Percentiles rank a stretch among this genome's conserved stretches.
These are phyloP conservation scores for Dactylellina sp. DNA, from an alignment of 2,329 filamentous ascomycete species.

Conservation along the genomic window DNA sequence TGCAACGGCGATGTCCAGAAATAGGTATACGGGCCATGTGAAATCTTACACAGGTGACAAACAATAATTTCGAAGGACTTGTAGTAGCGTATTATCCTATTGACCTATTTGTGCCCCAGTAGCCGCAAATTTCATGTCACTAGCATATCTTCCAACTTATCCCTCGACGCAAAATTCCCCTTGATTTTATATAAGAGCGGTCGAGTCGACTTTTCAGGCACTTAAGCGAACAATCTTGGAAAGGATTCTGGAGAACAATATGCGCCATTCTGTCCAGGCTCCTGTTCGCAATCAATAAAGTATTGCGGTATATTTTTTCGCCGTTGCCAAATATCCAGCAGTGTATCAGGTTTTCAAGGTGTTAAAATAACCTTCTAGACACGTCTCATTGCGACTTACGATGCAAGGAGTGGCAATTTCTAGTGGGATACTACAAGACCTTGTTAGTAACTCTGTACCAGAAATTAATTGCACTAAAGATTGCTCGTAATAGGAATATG, in stretches of 20 bases:
- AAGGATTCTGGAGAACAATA: slow-evolving; percentile 31
- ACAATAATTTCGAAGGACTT: too few relatives aligned
- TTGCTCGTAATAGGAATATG: background rate
- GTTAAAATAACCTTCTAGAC: slow-evolving; percentile 17
- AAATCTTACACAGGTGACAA: too few relatives aligned
- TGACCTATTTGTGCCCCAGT: too few relatives aligned
- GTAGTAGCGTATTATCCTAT: too few relatives aligned
- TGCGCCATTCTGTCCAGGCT: slow-evolving; percentile 17
- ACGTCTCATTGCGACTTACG: slow-evolving; percentile 21
- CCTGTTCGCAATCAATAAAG: slow-evolving; percentile 29
- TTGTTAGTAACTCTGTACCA: slow-evolving; percentile 9
- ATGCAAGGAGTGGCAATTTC: slow-evolving; percentile 31
- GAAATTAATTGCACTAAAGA: background rate
- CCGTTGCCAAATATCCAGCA: slow-evolving; percentile 24
- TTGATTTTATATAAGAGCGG: background rate
- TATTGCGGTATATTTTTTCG: slow-evolving; percentile 35
- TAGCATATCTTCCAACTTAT: too few relatives aligned
- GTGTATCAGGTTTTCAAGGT: slow-evolving; percentile 29
- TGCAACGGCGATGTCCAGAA: too few relatives aligned
- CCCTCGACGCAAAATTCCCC: background rate
- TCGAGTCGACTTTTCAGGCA: slow-evolving; percentile 2
- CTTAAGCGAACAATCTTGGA: slow-evolving; percentile 25
- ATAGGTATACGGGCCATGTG: too few relatives aligned
- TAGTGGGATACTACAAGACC: slow-evolving; percentile 29
- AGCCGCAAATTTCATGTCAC: too few relatives aligned